Base-by-base conservation (phyloP, 345 rosid genomes). In the Salix dunnii region DNA sequence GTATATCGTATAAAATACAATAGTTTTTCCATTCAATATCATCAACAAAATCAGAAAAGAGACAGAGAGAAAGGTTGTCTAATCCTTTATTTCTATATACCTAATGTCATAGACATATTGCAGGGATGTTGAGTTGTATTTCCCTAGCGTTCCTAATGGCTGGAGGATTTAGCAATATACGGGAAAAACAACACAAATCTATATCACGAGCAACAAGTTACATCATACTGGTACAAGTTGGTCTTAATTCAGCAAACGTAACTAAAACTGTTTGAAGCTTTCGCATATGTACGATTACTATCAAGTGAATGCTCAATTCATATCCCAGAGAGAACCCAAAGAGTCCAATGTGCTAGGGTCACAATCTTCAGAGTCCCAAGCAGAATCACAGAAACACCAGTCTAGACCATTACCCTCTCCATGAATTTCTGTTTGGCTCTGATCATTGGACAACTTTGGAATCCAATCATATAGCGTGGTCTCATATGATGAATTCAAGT, bases 391-490 rank as follows among this genome's bases (percentile, higher is more conserved):
- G 33, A 51, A 70, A 68, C 79, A 61, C 7, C 77, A 51, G 40
- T 53, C 77, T 42, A 35, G 66, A 14, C 77, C 78, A 67, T 51
- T 76, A 21, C 72, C 79, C 12, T 77, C 84, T 21, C 76, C 82
- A 21, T 73, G 48, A 67, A 16, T 27, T n/a, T 65, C 82, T 14
- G 55, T 72, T 79, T 81, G 80, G 68, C 78, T 79, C 43, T 78
- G 78, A 67, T 84, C 82, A 2, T 70, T 60, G 31, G 85, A 85
- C 8, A 85, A 78, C 69, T 85, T 86, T 43, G 84, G 67, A 64
- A 88, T 81, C 97, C 93, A 90, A 77, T 89, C 89, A 33, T 78
- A 75, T 38, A 88, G 58, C 71, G 85, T 80, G 67, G 71, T 73
- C 78, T 90, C 90, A 5, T 85, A 89, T 5, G 94, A 91, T 67